phyloP scores from a whole-genome alignment of 345 rosid genomes.

The Hirschfeldia incana region DNA sequence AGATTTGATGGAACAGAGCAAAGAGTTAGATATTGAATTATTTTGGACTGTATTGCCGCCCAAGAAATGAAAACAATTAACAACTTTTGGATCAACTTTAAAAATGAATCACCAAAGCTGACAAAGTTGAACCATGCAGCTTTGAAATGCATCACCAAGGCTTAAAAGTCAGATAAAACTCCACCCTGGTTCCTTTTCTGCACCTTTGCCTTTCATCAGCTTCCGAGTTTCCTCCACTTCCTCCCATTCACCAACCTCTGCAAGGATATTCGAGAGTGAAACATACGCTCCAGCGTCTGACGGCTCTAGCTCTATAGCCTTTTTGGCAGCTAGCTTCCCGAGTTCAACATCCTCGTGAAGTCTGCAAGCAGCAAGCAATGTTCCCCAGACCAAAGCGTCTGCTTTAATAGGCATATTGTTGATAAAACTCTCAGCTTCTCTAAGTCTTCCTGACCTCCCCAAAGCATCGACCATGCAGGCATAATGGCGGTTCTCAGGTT shows the following conservation, averaged over 20 bases:
- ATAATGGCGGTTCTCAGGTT: slow-evolving; percentile 63
- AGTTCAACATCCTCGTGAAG: slow-evolving; percentile 70
- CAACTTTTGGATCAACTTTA: background rate
- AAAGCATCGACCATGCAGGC: slow-evolving; percentile 83
- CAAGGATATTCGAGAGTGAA: slow-evolving; percentile 70
- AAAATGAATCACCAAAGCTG: no score
- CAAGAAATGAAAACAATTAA: background rate
- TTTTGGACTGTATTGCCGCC: slow-evolving; percentile 6
- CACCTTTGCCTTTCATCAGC: slow-evolving; percentile 57
- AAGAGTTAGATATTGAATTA: background rate
- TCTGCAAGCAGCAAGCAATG: slow-evolving; percentile 80
- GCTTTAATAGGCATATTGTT: slow-evolving; percentile 58
- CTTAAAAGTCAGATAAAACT: slow-evolving; percentile 46
- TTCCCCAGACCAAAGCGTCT: slow-evolving; percentile 71
- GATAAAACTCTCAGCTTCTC: slow-evolving; percentile 70
- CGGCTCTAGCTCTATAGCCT: slow-evolving; percentile 55
- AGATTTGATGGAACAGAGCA: background rate
- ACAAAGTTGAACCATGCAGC: background rate
- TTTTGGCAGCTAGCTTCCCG: slow-evolving; percentile 64
- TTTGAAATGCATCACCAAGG: slow-evolving; percentile 2
- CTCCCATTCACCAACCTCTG: slow-evolving; percentile 79
- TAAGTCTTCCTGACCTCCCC: slow-evolving; percentile 73
- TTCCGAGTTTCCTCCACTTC: slow-evolving; percentile 58
- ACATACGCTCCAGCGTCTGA: slow-evolving; percentile 64
- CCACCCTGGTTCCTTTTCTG: slow-evolving; percentile 68